Conservation (phyloP, 106 monocot species). For the Dioscorea dumetorum region DNA sequence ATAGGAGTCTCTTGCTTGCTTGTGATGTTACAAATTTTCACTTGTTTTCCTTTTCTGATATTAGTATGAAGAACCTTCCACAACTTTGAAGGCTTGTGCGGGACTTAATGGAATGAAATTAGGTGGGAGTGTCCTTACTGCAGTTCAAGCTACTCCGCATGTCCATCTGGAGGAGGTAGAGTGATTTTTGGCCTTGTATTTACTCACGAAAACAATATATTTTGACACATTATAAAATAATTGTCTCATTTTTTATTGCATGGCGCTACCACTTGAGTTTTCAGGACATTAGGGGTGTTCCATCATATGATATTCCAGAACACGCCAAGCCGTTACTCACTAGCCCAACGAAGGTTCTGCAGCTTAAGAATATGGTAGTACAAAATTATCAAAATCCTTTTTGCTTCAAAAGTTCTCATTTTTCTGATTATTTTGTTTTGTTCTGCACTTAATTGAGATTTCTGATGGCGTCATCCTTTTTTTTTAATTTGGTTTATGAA, state of each 20-base stretch:
- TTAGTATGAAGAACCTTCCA: constrained; percentile 71
- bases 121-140: constrained; percentile 56
- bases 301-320: constrained; percentile 61
- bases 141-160: constrained; percentile 52
- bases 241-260: background rate
- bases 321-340: constrained; percentile 67
- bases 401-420: background rate
- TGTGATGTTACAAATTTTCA: background rate
- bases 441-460: background rate
- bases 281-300: constrained; percentile 36
- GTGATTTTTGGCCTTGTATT: background rate
- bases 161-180: constrained; percentile 32
- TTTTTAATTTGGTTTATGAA: background rate
- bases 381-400: background rate
- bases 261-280: background rate
- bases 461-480: constrained; percentile 9
- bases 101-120: constrained; percentile 92
- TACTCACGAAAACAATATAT: background rate
- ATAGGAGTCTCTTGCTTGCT: background rate
- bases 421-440: background rate
- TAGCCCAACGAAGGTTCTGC: constrained; percentile 55
- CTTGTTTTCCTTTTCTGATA: background rate
- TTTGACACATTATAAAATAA: background rate
- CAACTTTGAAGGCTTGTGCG: constrained; percentile 76
- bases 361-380: constrained; percentile 84